Base-by-base conservation (phyloP, 2,329 filamentous ascomycete species). In the Neonectria ditissima region DNA sequence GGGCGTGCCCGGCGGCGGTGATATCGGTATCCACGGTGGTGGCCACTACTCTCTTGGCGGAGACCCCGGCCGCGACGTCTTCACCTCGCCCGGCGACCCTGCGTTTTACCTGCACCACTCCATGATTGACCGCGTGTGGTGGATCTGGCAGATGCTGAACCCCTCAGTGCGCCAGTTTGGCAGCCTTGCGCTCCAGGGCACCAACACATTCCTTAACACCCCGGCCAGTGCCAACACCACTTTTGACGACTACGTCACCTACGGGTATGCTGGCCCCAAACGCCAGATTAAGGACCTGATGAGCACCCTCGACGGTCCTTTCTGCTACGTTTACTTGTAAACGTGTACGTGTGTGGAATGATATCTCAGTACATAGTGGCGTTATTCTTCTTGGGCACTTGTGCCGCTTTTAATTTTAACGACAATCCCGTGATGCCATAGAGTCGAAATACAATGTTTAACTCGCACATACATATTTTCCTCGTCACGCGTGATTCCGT, bases 11-110 rank as follows among this genome's bases (percentile, higher is more conserved):
- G 69, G 69, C 26, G 61, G 57, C 8, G 75, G 69, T 14, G 72
- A 67, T 4, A 70, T 74, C 7, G 74, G 77, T 65, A 74, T 81
- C 14, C 80, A 80, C 59, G 73, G 74, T 4, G 79, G 72, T 0
- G 80, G 79, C 1, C 80, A 82, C 66, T 81, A 77, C 65, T 74
- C 76, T 22, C 73, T 82, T 1, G 75, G 76, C 1, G 81, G 81
- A 28, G 81, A 83, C 62, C 80, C 80, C 1, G 80, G 78, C 28
- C 75, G 76, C 3, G 80, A 82, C 55, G 76, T 81, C 51, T 81
- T 73, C 55, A 76, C 75, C 2, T 80, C 74, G 6, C 81, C 80
- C 5, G 79, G 76, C 8, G 78, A 79, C 41, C 78, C 78, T 30
- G 73, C 61, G 5, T 80, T 79, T 59, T 80, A 73, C 55, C 57